Base-by-base conservation (phyloP, 768 basidiomycete genomes). In the Leccinum aurantiacum region DNA sequence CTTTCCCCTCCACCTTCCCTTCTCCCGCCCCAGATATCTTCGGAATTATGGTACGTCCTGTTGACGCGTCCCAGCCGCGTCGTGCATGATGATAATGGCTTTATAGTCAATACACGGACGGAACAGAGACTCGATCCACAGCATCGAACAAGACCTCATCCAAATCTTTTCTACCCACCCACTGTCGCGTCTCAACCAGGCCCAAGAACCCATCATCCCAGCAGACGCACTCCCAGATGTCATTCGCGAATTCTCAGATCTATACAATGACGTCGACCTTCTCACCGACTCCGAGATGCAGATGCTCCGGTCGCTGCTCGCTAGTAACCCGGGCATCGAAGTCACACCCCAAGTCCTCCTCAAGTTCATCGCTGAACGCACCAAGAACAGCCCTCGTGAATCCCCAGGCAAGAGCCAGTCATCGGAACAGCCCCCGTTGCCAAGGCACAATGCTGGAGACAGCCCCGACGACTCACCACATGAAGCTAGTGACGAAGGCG, bases 211-310 rank as follows among this genome's bases (percentile, higher is more conserved):
- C 35, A 80, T 82, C 19, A 85, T 93, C 64, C 89, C 90, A 13
- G 90, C 83, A 48, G 81, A 84, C 62, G 82, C 81, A n/a, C 82
- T 93, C 38, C 79, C 87, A 35, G 87, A 90, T 65, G 82, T 93
- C 31, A 81, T 93, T 48, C 79, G 81, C 49, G 77, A 82, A 15
- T 89, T 89, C 66, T 83, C 84, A 4, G 77, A 85, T 31, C 72
- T 81, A 5, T 85, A 85, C 68, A 75, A 82, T 61, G 84, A 85
- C 11, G 76, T 80, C 19, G 81, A 88, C 63, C 82, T 93, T n/a
- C 76, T 94, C 65, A 79, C 81, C 10, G 76, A 78, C 41, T 79
- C 85, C 24, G 92, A 93, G 71, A 79, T 84, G 65, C 77, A 77
- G 22, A 76, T 82, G 77, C 80, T 93, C 60, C 81, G 83, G 51